Evolutionary conservation across 192 early-diverging fungal species (phyloP).

Genomic region (Coemansia sp.): DNA sequence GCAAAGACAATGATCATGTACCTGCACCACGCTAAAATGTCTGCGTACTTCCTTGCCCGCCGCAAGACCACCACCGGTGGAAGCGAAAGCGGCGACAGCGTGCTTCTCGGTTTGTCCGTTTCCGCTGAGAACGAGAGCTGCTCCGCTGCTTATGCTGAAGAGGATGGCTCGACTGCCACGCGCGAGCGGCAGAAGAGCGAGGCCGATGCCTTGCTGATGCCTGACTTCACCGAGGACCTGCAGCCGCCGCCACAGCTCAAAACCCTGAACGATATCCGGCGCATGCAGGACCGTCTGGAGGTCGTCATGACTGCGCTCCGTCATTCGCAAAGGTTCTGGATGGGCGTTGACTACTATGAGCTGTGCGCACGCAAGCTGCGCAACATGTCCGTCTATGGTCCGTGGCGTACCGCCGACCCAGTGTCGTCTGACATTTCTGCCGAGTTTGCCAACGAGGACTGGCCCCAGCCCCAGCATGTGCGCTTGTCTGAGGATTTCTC

Average conservation of each 20-base stretch:
- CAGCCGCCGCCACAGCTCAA: constrained; percentile 47
- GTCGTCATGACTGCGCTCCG: constrained; percentile 49
- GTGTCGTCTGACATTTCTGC: constrained; percentile 39
- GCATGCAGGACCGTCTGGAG: constrained; percentile 56
- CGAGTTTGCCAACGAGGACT: constrained; percentile 36
- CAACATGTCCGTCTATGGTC: constrained; percentile 45
- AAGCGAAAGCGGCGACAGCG: constrained; percentile 14
- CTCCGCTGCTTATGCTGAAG: neutral
- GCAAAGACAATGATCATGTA: constrained; percentile 58
- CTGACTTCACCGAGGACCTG: constrained; percentile 44
- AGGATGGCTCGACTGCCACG: neutral
- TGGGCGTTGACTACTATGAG: constrained; percentile 49
- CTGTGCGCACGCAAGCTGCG: constrained; percentile 54
- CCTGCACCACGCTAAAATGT: constrained; percentile 54
- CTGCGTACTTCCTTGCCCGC: constrained; percentile 46
- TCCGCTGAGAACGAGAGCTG: constrained; percentile 17
- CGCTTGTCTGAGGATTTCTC: constrained; percentile 13
- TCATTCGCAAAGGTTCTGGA: constrained; percentile 49
- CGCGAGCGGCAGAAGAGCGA: constrained; percentile 4
- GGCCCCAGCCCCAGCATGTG: constrained; percentile 18
- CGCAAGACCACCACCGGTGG: constrained; percentile 23
- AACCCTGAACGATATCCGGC: constrained; percentile 45
- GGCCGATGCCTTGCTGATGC: constrained; percentile 14
- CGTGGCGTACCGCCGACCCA: constrained; percentile 44
- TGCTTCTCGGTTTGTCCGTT: constrained; percentile 37